These are phyloP conservation scores for Beauveria medogensis DNA, from an alignment of 2,329 filamentous ascomycete genomes.

Conservation along the genomic window DNA sequence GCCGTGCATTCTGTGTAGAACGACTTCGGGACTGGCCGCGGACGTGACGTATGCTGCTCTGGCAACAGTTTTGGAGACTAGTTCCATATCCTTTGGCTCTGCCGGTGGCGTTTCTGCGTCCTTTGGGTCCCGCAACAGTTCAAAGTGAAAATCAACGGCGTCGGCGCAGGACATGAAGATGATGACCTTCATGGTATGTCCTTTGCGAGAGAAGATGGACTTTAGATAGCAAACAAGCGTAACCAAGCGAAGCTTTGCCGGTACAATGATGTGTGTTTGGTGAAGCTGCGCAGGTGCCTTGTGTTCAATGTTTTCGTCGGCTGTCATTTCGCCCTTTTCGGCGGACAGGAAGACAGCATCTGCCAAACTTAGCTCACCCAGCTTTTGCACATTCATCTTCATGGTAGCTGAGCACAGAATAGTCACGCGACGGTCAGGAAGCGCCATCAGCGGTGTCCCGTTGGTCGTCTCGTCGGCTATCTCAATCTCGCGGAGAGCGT, in stretches of 20 bases:
- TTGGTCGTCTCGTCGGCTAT: constrained; percentile 53
- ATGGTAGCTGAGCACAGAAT: constrained; percentile 93
- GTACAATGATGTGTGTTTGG: constrained; percentile 80
- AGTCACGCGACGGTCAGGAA: constrained; percentile 72
- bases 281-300: constrained; percentile 82
- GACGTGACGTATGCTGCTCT: constrained; percentile 66
- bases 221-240: constrained; percentile 79
- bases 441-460: constrained; percentile 48
- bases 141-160: constrained; percentile 93
- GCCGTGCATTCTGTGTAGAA: constrained; percentile 81
- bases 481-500: constrained; percentile 61
- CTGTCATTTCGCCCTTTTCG: constrained; percentile 41
- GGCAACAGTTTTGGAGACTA: constrained; percentile 53
- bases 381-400: constrained; percentile 92
- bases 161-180: constrained; percentile 96
- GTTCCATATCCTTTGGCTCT: constrained; percentile 24
- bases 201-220: constrained; percentile 77
- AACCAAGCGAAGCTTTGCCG: constrained; percentile 84
- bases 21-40: constrained; percentile 62
- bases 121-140: constrained; percentile 54
- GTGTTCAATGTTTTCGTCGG: constrained; percentile 46
- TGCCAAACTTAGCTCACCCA: constrained; percentile 91
- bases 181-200: constrained; percentile 92
- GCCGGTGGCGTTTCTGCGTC: constrained; percentile 20
- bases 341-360: constrained; percentile 83